Base-by-base conservation (phyloP, 352 stramenopile genomes). In the Pythium plurisporium region DNA sequence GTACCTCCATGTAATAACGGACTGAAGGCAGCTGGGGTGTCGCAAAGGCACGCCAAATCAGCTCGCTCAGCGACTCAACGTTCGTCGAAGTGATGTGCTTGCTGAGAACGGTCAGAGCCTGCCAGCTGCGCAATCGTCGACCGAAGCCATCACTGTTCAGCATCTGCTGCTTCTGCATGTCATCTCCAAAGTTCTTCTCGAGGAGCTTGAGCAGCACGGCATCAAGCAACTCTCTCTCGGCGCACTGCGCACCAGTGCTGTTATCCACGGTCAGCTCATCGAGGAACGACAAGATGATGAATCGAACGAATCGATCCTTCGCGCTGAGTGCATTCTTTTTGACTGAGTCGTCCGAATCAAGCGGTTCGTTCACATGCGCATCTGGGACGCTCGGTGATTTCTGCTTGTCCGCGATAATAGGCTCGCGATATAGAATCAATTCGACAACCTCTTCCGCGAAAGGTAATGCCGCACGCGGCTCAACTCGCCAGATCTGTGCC, bases 161-260 rank as follows among this genome's bases (percentile, higher is more conserved):
- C 84, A 94, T 94, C 53, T 91, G 80, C 54, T 86, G 81, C 68
- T 83, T 88, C n/a, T 76, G 60, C 70, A 70, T 83, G 20, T 91
- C 84, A 3, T 74, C 70, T 5, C 62, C 75, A 38, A 76, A 62
- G 23, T 89, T 83, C n/a, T 82, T 69, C 40, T 61, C 48, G 10
- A 94, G 46, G 2, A 63, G 37, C 29, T 63, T 55, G 34, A 14
- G 19, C 19, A 63, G 38, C 34, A 65, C 58, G 5, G 26, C 38
- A 26, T 64, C 57, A 1, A 64, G 33, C 25, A 63, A 46, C 46
- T 45, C n/a, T 7, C 46, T 45, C 17, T 63, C 55, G 15, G 29
- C 30, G 17, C 29, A 51, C 10, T 36, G 4, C 5, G 42, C 31
- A 2, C 29, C 1, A 10, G 17, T 31, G 8, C 26, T 29, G 17